phyloP scores from a whole-genome alignment of 163 green algal genomes.

The Chloroidium sp. region DNA sequence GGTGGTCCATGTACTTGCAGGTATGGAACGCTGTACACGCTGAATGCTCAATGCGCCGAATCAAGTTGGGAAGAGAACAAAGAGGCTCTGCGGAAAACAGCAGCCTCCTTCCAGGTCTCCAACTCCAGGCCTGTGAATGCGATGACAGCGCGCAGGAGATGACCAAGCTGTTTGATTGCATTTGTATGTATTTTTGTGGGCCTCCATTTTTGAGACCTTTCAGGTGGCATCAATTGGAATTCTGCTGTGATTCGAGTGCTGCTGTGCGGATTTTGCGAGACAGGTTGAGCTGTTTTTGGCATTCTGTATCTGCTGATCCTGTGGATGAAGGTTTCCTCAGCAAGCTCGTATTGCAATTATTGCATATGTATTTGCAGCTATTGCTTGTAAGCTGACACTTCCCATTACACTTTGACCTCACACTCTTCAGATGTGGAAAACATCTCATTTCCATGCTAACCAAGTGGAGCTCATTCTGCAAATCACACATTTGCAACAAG shows the following conservation, averaged over 20 bases:
- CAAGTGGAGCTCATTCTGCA: no score
- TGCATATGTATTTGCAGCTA: no score
- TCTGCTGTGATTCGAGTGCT: no score
- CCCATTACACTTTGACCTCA: no score
- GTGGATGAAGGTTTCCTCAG: no score
- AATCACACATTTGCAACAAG: no score
- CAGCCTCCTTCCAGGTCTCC: slow-evolving; percentile 4
- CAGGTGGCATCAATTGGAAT: not conserved
- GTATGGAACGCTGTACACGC: slow-evolving; percentile 58
- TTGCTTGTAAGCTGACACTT: no score
- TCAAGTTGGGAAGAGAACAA: not conserved
- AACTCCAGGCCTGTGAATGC: no score
- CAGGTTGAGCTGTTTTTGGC: not conserved
- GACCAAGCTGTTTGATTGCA: not conserved
- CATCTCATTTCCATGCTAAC: no score
- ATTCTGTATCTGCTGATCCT: not conserved
- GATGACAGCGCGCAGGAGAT: no score
- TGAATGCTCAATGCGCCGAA: slow-evolving; percentile 3
- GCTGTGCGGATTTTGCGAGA: not conserved
- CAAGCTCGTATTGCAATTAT: no score
- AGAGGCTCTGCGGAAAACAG: not conserved
- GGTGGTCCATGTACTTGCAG: slow-evolving; percentile 4
- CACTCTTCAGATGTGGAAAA: no score
- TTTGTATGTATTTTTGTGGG: not conserved
- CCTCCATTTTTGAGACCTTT: not conserved